These are phyloP conservation scores for Anisodus tanguticus DNA, from an alignment of 257 asterid genomes.

Conservation along the genomic window DNA sequence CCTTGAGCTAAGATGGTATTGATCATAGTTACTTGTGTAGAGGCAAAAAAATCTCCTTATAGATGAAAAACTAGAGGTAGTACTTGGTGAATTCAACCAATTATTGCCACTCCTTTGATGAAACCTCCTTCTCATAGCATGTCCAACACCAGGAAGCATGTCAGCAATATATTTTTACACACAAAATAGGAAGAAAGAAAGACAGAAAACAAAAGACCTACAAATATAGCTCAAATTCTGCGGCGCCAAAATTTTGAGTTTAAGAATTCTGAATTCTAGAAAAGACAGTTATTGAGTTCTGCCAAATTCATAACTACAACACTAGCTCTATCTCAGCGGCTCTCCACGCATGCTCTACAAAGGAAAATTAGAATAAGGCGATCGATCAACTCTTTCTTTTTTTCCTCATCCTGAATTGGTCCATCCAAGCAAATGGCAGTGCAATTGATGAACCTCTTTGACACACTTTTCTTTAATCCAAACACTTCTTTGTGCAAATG, in stretches of 20 bases:
- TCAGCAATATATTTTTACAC: conserved; percentile 51
- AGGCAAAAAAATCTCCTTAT: conserved; percentile 50
- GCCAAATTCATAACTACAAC: too few relatives aligned
- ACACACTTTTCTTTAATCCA: conserved; percentile 47
- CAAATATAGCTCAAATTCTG: too few relatives aligned
- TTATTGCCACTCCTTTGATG: conserved; percentile 44
- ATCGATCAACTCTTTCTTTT: too few relatives aligned
- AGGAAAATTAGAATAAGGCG: too few relatives aligned
- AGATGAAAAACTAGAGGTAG: too few relatives aligned
- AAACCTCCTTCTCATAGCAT: conserved; percentile 63
- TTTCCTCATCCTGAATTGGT: conserved; percentile 28
- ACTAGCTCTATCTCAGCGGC: too few relatives aligned
- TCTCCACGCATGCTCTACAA: too few relatives aligned
- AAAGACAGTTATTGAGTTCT: too few relatives aligned
- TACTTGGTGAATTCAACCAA: conserved; percentile 34
- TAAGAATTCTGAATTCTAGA: too few relatives aligned
- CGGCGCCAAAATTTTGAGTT: too few relatives aligned
- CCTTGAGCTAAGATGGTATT: conserved; percentile 28
- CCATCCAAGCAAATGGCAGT: conserved; percentile 68
- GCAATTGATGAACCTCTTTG: conserved; percentile 57
- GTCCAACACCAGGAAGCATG: conserved; percentile 66
- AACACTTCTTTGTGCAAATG: conserved; percentile 27
- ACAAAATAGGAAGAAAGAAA: not conserved
- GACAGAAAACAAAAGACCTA: not conserved
- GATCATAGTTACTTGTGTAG: conserved; percentile 44